Evolutionary conservation across 2,329 filamentous ascomycete species (phyloP), one percentile per base, ranked within the genome.

Genomic region (Cryphonectria parasitica): DNA sequence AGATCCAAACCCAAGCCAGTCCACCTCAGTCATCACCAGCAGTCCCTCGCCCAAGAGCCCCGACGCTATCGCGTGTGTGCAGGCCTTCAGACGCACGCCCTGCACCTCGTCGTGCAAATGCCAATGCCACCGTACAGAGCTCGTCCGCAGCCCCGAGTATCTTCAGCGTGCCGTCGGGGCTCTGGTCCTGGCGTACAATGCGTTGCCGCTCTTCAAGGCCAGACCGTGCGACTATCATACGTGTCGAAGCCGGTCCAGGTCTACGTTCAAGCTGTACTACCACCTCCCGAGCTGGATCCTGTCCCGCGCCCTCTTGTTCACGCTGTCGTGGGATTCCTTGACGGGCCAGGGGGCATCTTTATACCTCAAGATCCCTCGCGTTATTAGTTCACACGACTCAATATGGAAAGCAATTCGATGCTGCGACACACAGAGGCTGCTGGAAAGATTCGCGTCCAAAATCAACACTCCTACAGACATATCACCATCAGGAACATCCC

Each of bases 141-240:
- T n/a, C 49, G 49, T 54, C 49, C 22, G 49, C 22, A 54, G 49
- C n/a, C 49, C 49, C 11, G 49, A 54, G n/a, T 54, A 25, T 54
- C 49, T 54, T 13, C 22, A 54, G 22, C n/a, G 22, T 11, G 49
- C 49, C n/a, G 22, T 54, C n/a, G 49, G 49, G 22, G 49, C 49
- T 11, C 49, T 54, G 49, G n/a, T 54, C n/a, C 49, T 54, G 49
- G 49, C 49, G 0, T 54, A 54, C n/a, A 54, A 54, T 25, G n/a
- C 49, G 49, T 10, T 54, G 49, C 49, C 49, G 49, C 49, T 54
- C n/a, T 54, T 54, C 49, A 54, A 54, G 49, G 49, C 49, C 49
- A 54, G 22, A 54, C n/a, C n/a, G n/a, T 54, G 49, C n/a, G 49
- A 54, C 10, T 25, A 25, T 25, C 22, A 13, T 25, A 22, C 22